phyloP scores from a whole-genome alignment of 1,139 yeast species.

The Yamadazyma spencermartinsiae region DNA sequence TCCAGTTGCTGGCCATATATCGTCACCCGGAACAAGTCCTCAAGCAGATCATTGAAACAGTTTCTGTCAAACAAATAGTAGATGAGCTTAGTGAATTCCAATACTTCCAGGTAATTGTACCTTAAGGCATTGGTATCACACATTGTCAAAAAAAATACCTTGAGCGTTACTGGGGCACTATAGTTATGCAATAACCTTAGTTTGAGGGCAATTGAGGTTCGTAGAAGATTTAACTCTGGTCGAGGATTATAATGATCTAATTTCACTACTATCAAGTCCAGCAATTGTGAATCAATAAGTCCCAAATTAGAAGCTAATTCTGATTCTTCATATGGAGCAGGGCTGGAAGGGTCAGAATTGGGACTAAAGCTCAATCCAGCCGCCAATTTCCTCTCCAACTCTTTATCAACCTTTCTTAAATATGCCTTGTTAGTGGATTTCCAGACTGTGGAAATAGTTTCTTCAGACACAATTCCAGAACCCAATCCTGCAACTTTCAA shows the following conservation, averaged over 20 bases:
- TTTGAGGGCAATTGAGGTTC: neutral
- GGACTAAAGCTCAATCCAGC: too few species aligned
- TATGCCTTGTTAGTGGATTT: neutral
- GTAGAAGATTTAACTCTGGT: constrained; percentile 8
- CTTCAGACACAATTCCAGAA: neutral
- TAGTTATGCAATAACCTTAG: neutral
- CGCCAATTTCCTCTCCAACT: neutral
- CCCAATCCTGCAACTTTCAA: neutral
- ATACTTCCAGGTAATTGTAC: constrained; percentile 10
- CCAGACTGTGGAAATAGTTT: neutral
- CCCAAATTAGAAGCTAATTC: neutral
- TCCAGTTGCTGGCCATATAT: neutral
- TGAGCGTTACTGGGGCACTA: too few species aligned
- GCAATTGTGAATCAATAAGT: constrained; percentile 2
- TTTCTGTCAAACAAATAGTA: neutral
- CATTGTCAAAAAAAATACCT: constrained; percentile 10
- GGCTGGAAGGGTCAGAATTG: too few species aligned
- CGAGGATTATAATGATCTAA: constrained; percentile 6
- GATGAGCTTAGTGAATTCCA: constrained; percentile 10
- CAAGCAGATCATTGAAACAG: neutral
- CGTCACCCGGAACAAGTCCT: neutral
- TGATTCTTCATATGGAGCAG: too few species aligned
- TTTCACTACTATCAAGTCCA: constrained; percentile 2
- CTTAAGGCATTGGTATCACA: constrained; percentile 20
- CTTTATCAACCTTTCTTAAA: neutral